phyloP scores from a whole-genome alignment of 768 basidiomycete genomes.

The Phaeolepiota aurea region DNA sequence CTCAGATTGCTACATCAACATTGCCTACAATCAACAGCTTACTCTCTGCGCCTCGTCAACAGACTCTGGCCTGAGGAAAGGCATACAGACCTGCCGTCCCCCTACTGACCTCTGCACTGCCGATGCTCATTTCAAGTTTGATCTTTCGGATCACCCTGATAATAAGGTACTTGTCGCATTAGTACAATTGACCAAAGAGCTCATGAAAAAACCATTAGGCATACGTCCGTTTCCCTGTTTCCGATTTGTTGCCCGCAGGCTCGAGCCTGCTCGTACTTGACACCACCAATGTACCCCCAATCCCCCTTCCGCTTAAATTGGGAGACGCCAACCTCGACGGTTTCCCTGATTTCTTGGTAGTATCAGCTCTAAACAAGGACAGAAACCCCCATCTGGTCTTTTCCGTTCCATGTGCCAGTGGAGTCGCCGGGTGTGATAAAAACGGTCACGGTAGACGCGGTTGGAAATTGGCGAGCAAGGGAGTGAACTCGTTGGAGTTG shows the following conservation, averaged over 20 bases:
- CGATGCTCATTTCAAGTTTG: constrained; percentile 75
- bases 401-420: constrained; percentile 51
- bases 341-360: constrained; percentile 79
- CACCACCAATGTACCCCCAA: constrained; percentile 48
- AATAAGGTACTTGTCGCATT: constrained; percentile 34
- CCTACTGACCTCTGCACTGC: constrained; percentile 77
- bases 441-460: constrained; percentile 51
- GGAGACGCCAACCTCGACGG: constrained; percentile 94
- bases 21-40: constrained; percentile 90
- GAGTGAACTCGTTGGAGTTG: constrained; percentile 50
- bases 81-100: constrained; percentile 54
- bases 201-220: no score
- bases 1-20: constrained; percentile 72
- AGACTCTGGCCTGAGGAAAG: constrained; percentile 38
- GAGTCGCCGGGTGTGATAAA: constrained; percentile 48
- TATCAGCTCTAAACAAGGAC: constrained; percentile 33
- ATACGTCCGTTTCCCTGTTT: constrained; percentile 59
- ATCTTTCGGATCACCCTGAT: constrained; percentile 40
- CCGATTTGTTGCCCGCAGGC: constrained; percentile 43
- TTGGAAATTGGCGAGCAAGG: constrained; percentile 47
- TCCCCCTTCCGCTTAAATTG: constrained; percentile 73
- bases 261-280: constrained; percentile 65
- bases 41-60: constrained; percentile 63
- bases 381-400: constrained; percentile 54
- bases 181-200: no score